phyloP scores from a whole-genome alignment of 2,329 filamentous ascomycete species.

The Stagonosporopsis cucurbitacearum region DNA sequence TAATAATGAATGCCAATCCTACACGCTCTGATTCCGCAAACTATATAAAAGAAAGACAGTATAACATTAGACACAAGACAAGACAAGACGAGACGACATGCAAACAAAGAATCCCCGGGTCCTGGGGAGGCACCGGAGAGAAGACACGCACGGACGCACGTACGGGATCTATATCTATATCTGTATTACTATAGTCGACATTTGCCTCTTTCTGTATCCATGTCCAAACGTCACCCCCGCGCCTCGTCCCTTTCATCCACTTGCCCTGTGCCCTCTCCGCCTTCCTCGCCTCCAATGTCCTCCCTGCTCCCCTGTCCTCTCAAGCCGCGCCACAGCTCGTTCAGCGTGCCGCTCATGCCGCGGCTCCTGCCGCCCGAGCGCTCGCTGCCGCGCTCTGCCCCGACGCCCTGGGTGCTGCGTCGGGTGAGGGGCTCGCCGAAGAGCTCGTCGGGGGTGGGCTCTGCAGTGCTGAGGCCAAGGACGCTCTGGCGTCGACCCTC shows the following conservation, averaged over 20 bases:
- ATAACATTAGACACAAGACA: too few species aligned
- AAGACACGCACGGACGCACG: too few species aligned
- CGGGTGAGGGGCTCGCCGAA: constrained; percentile 35
- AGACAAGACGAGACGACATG: too few species aligned
- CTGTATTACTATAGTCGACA: too few species aligned
- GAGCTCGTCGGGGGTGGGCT: constrained; percentile 4
- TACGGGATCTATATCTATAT: too few species aligned
- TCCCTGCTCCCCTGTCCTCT: constrained; percentile 25
- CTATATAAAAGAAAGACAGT: too few species aligned
- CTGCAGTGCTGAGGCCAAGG: constrained; percentile 26
- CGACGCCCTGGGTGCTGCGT: constrained; percentile 25
- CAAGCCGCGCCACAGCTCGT: constrained; percentile 40
- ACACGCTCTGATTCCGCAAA: too few species aligned
- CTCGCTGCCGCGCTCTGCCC: background rate
- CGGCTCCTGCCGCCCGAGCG: constrained; percentile 17
- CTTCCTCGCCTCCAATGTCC: constrained; percentile 13
- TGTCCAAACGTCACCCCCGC: too few species aligned
- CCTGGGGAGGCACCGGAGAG: too few species aligned
- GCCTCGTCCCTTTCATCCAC: background rate
- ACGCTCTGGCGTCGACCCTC: constrained; percentile 29
- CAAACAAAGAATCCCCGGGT: too few species aligned
- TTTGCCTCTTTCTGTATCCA: too few species aligned
- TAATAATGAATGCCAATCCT: too few species aligned
- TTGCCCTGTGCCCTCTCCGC: background rate
- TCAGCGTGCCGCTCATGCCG: constrained; percentile 42